Evolutionary conservation across 352 stramenopile species (phyloP), one percentile per base, ranked within the genome.

Genomic region (Phytophthora litchii): DNA sequence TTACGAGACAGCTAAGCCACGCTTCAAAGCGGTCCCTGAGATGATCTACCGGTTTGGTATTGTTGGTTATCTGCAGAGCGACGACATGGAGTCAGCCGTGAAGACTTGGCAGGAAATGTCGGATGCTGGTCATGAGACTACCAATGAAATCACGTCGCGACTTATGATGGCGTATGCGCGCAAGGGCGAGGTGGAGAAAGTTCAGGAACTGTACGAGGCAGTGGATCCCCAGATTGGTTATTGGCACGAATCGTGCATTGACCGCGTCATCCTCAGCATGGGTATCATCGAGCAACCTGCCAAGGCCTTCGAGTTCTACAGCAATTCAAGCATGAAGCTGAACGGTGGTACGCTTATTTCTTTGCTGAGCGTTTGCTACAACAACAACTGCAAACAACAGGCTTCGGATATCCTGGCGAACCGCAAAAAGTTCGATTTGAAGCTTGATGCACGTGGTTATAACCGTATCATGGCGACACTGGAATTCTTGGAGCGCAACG

Each of bases 241-340:
- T 35, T 92, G 83, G 83, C 78, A 88, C 52, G 75, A 86, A 44
- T 78, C 72, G 13, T 76, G 80, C 38, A 81, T 92, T 56, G 77
- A 92, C 56, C 83, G 80, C 16, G 74, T 90, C 20, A 87, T 92
- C 43, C 45, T 87, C 34, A 80, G 66, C 16, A 78, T 92, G 52
- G 83, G 83, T 4, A 75, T 87, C 13, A 73, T 75, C n/a, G 53
- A 73, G n/a, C 61, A 88, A 54, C 80, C 83, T 20, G 58, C 76
- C 9, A 74, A 80, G 47, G 58, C 83, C 8, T 92, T 92, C 48
- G 80, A 89, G 35, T 91, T 92, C 45, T 92, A 92, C 68, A 76
- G 77, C 38, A 85, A 89, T 57, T 92, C 83, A 36, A 88, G 75
- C 58, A 91, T 91, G 76, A 89, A 88, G 53, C 70, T 92, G 35